phyloP scores from a whole-genome alignment of 495 filamentous ascomycete genomes.

The Hypoxylon subgilvum region DNA sequence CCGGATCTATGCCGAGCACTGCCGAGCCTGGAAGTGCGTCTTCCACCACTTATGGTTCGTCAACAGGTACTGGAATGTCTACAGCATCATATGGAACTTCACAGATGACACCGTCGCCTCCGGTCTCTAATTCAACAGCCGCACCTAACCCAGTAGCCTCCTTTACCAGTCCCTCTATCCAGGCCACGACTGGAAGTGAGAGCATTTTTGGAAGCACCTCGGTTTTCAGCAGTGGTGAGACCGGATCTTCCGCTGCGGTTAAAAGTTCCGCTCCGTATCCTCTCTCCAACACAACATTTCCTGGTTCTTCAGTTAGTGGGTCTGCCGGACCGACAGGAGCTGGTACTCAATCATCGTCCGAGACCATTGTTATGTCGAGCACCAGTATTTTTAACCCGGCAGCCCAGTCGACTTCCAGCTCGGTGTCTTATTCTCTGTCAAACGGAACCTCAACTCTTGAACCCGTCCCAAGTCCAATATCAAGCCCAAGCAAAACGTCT shows the following conservation, averaged over 20 bases:
- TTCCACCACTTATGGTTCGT: slow-evolving; percentile 3
- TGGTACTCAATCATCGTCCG: slow-evolving; percentile 8
- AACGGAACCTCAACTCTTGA: slow-evolving; percentile 3
- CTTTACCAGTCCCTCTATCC: neutral
- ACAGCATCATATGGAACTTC: slow-evolving; percentile 7
- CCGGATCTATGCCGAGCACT: slow-evolving; percentile 16
- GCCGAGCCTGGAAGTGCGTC: slow-evolving; percentile 1
- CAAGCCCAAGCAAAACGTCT: slow-evolving; percentile 1
- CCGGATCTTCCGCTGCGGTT: neutral
- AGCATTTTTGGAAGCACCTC: slow-evolving; percentile 11
- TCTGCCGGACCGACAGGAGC: neutral
- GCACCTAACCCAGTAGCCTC: neutral
- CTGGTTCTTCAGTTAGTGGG: neutral
- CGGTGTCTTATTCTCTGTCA: slow-evolving; percentile 18
- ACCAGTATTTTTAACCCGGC: slow-evolving; percentile 1
- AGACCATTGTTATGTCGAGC: neutral
- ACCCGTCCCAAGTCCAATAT: neutral
- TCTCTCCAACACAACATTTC: slow-evolving; percentile 21
- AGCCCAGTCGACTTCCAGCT: slow-evolving; percentile 6
- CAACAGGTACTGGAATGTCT: slow-evolving; percentile 10
- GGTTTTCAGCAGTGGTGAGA: neutral
- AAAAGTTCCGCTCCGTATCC: slow-evolving; percentile 29
- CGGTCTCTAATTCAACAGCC: slow-evolving; percentile 13
- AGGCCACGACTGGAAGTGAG: slow-evolving; percentile 14
- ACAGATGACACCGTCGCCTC: neutral